phyloP scores from a whole-genome alignment of 2,329 filamentous ascomycete genomes.

The Ophiostoma montium region DNA sequence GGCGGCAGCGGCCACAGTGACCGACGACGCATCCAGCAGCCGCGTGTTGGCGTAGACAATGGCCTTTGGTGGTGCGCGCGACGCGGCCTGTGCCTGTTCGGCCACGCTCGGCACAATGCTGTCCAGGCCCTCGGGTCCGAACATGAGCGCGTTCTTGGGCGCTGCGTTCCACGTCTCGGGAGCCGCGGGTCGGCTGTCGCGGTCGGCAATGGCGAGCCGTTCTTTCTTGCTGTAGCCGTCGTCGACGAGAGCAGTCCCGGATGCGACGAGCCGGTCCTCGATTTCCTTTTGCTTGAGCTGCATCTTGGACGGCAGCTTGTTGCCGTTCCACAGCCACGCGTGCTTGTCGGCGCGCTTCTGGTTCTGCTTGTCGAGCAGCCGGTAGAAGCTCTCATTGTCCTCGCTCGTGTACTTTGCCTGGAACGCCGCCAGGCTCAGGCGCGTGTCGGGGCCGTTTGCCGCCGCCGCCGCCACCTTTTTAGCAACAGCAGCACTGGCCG shows the following conservation, averaged over 20 bases:
- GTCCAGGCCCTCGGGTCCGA: constrained; percentile 52
- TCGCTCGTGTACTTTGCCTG: constrained; percentile 93
- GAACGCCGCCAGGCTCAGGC: constrained; percentile 71
- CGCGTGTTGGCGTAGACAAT: constrained; percentile 78
- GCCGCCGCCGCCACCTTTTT: background rate
- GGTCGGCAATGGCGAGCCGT: constrained; percentile 49
- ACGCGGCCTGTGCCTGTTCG: constrained; percentile 54
- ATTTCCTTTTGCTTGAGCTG: constrained; percentile 54
- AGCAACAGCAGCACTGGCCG: background rate
- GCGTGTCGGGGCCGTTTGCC: constrained; percentile 43
- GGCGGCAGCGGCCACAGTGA: background rate
- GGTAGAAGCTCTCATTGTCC: constrained; percentile 95
- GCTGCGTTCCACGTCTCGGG: constrained; percentile 62
- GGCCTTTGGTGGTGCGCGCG: constrained; percentile 59
- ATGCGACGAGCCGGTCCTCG: constrained; percentile 35
- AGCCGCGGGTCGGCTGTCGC: constrained; percentile 53
- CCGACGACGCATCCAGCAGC: constrained; percentile 37
- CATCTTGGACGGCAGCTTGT: constrained; percentile 73
- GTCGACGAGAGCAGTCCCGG: constrained; percentile 30
- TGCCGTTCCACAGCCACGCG: constrained; percentile 76
- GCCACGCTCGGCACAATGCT: constrained; percentile 46
- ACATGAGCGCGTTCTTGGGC: constrained; percentile 81
- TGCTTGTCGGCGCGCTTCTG: constrained; percentile 71
- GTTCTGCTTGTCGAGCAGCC: constrained; percentile 81
- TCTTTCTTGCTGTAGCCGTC: constrained; percentile 41